Percentiles rank a stretch among this genome's conserved stretches.
These are phyloP conservation scores for Ascochyta rabiei DNA, from an alignment of 2,329 filamentous ascomycete genomes.

Conservation along the genomic window DNA sequence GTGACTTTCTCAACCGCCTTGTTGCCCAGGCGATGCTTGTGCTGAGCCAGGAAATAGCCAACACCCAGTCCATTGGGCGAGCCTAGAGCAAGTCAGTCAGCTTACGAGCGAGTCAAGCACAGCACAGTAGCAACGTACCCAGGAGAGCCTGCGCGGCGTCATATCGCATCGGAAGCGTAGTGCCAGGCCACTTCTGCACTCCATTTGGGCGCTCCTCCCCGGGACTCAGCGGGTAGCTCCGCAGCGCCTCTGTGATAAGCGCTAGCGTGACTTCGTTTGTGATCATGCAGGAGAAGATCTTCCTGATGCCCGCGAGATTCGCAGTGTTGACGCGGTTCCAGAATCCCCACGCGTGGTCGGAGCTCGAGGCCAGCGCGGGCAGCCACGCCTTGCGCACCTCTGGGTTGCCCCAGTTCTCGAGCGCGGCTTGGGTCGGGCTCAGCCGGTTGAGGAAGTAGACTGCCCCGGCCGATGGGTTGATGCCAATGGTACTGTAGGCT, in stretches of 20 bases:
- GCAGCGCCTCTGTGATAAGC: conserved; percentile 17
- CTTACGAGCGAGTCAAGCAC: background rate
- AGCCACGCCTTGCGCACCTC: conserved; percentile 14
- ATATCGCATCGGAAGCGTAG: conserved; percentile 4
- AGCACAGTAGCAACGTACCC: background rate
- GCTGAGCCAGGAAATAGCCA: conserved; percentile 22
- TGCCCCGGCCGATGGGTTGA: conserved; percentile 15
- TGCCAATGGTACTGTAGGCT: conserved; percentile 18
- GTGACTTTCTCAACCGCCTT: conserved; percentile 20
- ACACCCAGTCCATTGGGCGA: conserved; percentile 15
- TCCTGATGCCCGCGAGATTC: conserved; percentile 15
- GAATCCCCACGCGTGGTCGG: conserved; percentile 28
- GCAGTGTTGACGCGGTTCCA: conserved; percentile 18
- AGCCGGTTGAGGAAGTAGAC: conserved; percentile 18
- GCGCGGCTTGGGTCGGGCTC: conserved; percentile 8
- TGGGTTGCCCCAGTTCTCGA: background rate
- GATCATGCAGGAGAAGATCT: conserved; percentile 18
- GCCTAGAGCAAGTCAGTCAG: background rate
- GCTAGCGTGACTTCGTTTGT: conserved; percentile 15
- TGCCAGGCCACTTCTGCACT: conserved; percentile 16
- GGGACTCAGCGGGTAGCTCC: conserved; percentile 8
- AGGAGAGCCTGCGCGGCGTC: conserved; percentile 16
- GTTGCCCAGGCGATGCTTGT: conserved; percentile 14
- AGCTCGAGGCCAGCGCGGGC: conserved; percentile 18
- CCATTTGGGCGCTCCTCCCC: conserved; percentile 2